Evolutionary conservation across 2,329 filamentous ascomycete species (phyloP).

Genomic region (Fusarium domesticum): DNA sequence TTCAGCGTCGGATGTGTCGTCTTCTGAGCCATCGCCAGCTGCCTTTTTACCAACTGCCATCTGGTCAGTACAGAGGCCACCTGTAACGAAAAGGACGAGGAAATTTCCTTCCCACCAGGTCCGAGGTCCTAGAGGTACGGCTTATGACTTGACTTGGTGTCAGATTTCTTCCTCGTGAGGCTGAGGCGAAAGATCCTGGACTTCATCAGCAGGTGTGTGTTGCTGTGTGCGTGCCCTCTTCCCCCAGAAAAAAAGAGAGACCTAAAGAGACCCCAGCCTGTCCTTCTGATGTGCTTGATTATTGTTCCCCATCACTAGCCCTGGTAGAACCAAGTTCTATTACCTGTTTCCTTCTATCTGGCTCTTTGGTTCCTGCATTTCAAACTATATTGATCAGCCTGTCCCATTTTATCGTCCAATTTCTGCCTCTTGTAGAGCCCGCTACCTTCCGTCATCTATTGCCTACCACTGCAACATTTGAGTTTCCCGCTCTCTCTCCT

Average conservation of each 20-base stretch:
- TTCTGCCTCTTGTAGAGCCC: too few relatives aligned
- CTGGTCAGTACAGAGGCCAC: conserved; percentile 15
- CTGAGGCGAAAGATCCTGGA: conserved; percentile 35
- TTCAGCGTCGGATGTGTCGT: conserved; percentile 9
- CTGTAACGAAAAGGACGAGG: background rate
- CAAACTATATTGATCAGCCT: background rate
- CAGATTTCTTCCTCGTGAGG: conserved; percentile 33
- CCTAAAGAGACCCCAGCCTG: conserved; percentile 24
- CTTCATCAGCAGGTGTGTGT: conserved; percentile 41
- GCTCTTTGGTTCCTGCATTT: background rate
- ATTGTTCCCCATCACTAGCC: background rate
- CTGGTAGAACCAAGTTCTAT: background rate
- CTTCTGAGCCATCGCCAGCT: conserved; percentile 1
- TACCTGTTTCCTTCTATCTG: background rate
- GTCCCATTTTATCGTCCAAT: background rate
- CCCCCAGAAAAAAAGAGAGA: conserved; percentile 24
- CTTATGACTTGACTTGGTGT: conserved; percentile 28
- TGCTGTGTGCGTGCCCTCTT: conserved; percentile 24
- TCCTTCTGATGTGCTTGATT: conserved; percentile 19
- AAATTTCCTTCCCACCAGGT: background rate
- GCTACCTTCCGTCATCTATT: too few relatives aligned
- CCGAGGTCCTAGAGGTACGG: background rate
- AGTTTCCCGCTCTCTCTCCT: conserved; percentile 7
- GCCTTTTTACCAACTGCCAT: conserved; percentile 2
- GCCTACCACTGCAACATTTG: conserved; percentile 11